Evolutionary conservation across 257 asterid genomes (phyloP).

Genomic region (Petunia axillaris): DNA sequence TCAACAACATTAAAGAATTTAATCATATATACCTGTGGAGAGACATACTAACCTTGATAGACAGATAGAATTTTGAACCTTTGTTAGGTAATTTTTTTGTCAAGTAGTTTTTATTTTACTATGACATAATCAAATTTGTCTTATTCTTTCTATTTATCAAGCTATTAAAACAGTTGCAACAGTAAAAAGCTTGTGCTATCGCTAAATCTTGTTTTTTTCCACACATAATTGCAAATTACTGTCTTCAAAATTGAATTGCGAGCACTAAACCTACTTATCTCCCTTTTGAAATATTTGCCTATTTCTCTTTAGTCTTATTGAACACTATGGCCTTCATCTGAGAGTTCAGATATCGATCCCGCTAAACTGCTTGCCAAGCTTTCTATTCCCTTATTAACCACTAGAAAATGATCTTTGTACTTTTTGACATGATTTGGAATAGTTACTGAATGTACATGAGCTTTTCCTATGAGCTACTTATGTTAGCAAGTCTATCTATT

Average conservation of each 20-base stretch:
- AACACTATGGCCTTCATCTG: not conserved
- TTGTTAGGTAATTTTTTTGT: constrained; percentile 6
- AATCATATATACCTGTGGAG: not conserved
- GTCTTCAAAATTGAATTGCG: constrained; percentile 7
- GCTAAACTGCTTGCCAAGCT: not conserved
- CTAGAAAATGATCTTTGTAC: constrained; percentile 1
- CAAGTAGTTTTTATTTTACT: not conserved
- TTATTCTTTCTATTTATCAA: too few relatives aligned
- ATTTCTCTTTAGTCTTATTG: constrained; percentile 1
- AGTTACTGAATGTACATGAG: not conserved
- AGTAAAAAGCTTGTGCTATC: not conserved
- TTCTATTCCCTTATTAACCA: not conserved
- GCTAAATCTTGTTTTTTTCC: not conserved
- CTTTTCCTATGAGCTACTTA: constrained; percentile 14
- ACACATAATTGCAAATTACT: not conserved
- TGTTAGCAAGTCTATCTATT: not conserved
- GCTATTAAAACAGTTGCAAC: not conserved
- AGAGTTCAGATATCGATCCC: constrained; percentile 14
- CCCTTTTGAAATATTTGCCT: not conserved
- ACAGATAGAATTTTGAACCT: not conserved
- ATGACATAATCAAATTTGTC: too few relatives aligned
- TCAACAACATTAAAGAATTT: not conserved
- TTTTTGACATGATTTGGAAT: constrained; percentile 6
- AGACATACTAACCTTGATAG: not conserved
- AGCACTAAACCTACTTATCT: not conserved